These are phyloP conservation scores for Asterophora parasitica DNA, from an alignment of 768 basidiomycete species.

Conservation along the genomic window DNA sequence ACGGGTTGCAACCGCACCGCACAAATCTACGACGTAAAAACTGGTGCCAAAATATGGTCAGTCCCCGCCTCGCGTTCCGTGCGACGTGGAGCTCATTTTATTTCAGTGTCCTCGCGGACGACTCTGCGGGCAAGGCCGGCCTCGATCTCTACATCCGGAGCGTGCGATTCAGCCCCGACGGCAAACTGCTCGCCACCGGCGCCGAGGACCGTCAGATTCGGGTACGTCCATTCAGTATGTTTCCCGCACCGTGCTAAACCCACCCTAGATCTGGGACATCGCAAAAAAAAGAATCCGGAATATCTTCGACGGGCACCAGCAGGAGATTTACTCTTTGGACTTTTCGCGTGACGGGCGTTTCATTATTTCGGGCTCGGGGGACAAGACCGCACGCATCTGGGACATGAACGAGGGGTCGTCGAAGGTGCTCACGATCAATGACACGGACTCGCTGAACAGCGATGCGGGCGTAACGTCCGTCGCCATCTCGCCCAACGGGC, in stretches of 20 bases:
- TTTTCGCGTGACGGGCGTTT: slow-evolving; percentile 81
- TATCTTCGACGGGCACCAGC: slow-evolving; percentile 82
- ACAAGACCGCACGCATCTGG: slow-evolving; percentile 46
- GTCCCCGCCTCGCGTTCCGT: slow-evolving; percentile 16
- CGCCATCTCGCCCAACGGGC: slow-evolving; percentile 71
- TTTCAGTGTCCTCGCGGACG: slow-evolving; percentile 26
- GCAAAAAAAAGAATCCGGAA: slow-evolving; percentile 70
- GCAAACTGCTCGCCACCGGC: slow-evolving; percentile 89
- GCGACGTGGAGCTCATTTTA: background rate
- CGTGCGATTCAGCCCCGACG: slow-evolving; percentile 88
- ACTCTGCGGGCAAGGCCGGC: slow-evolving; percentile 47
- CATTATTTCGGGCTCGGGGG: slow-evolving; percentile 88
- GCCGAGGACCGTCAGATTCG: slow-evolving; percentile 93
- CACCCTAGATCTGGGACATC: slow-evolving; percentile 84
- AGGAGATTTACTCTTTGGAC: slow-evolving; percentile 92
- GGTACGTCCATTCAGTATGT: slow-evolving; percentile 38
- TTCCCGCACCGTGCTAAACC: slow-evolving; percentile 14
- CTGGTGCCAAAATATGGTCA: slow-evolving; percentile 80
- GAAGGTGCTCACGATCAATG: slow-evolving; percentile 44
- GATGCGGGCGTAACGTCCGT: slow-evolving; percentile 74
- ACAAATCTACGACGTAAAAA: slow-evolving; percentile 91
- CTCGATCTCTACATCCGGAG: slow-evolving; percentile 49
- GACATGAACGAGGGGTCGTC: slow-evolving; percentile 34
- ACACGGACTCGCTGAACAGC: slow-evolving; percentile 41
- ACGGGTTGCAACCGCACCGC: slow-evolving; percentile 98